Evolutionary conservation across 2,329 filamentous ascomycete genomes (phyloP).

Genomic region (Phyllachora maydis): DNA sequence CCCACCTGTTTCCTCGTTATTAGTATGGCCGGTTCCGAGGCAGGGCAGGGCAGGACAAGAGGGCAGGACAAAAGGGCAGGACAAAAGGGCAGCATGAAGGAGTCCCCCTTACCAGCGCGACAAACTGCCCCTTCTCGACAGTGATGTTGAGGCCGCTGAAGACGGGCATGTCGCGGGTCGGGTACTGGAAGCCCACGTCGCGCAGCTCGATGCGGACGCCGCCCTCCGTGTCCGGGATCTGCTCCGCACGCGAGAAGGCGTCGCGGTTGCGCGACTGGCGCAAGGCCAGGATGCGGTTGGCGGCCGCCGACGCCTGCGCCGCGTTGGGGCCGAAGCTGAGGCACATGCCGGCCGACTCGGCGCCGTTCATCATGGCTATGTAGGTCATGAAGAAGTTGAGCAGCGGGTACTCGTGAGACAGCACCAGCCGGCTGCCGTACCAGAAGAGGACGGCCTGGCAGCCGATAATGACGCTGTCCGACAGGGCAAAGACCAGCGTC

Average conservation of each 20-base stretch:
- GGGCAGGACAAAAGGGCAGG: no score
- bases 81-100: no score
- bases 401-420: slow-evolving; percentile 20
- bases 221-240: slow-evolving; percentile 21
- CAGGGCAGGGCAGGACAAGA: no score
- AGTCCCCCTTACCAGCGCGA: no score
- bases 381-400: slow-evolving; percentile 35
- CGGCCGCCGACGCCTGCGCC: slow-evolving; percentile 34
- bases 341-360: slow-evolving; percentile 44
- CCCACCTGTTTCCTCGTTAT: no score
- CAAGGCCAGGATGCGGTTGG: slow-evolving; percentile 35
- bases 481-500: slow-evolving; percentile 46
- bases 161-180: slow-evolving; percentile 31
- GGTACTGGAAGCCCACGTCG: slow-evolving; percentile 38
- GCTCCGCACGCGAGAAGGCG: slow-evolving; percentile 9
- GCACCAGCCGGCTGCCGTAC: slow-evolving; percentile 41
- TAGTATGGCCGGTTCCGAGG: no score
- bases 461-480: slow-evolving; percentile 43
- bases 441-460: slow-evolving; percentile 44
- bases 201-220: slow-evolving; percentile 34
- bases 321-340: slow-evolving; percentile 47
- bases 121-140: slow-evolving; percentile 48
- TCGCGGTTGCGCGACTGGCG: slow-evolving; percentile 20
- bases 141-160: slow-evolving; percentile 41
- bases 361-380: slow-evolving; percentile 45